Percentiles rank a stretch among this genome's conserved stretches.
phyloP scores from a whole-genome alignment of 2,329 filamentous ascomycete genomes.

The Xylaria multiplex region DNA sequence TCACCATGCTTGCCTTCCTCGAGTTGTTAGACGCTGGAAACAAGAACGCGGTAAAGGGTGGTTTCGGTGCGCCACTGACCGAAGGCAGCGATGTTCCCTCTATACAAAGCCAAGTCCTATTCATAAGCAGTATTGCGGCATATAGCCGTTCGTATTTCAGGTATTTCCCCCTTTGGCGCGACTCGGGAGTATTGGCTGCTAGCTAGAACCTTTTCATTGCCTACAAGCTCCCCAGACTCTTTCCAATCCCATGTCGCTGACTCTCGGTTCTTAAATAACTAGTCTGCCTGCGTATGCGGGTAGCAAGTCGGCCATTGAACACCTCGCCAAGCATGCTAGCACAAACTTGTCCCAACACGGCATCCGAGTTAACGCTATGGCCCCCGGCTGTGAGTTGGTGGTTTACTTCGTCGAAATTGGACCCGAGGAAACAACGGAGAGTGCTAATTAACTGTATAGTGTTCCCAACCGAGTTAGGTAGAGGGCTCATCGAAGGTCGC shows the following conservation, averaged over 20 bases:
- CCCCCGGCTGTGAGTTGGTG: slow-evolving; percentile 45
- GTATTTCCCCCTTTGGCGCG: neutral
- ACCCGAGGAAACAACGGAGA: neutral
- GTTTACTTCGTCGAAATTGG: too few relatives aligned
- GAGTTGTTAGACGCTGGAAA: slow-evolving; percentile 49
- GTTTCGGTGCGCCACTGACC: slow-evolving; percentile 37
- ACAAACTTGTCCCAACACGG: slow-evolving; percentile 42
- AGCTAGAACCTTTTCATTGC: too few relatives aligned
- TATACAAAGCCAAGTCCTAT: slow-evolving; percentile 47
- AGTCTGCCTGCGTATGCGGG: slow-evolving; percentile 39
- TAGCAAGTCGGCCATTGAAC: slow-evolving; percentile 45
- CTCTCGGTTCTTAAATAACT: too few relatives aligned
- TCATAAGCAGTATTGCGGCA: slow-evolving; percentile 44
- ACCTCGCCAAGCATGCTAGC: slow-evolving; percentile 46
- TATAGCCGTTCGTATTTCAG: slow-evolving; percentile 29
- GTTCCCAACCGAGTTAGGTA: slow-evolving; percentile 44
- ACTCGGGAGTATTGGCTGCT: neutral
- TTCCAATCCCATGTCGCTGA: too few relatives aligned
- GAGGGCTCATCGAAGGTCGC: slow-evolving; percentile 34
- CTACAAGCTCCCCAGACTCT: neutral
- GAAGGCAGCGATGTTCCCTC: slow-evolving; percentile 38
- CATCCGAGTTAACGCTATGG: slow-evolving; percentile 47
- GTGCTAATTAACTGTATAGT: slow-evolving; percentile 34
- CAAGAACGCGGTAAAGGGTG: slow-evolving; percentile 42
- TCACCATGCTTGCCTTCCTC: slow-evolving; percentile 48